Evolutionary conservation across 164 flowering plant species (phyloP), one percentile per base, ranked within the genome.

Genomic region (Vitis cinerea): DNA sequence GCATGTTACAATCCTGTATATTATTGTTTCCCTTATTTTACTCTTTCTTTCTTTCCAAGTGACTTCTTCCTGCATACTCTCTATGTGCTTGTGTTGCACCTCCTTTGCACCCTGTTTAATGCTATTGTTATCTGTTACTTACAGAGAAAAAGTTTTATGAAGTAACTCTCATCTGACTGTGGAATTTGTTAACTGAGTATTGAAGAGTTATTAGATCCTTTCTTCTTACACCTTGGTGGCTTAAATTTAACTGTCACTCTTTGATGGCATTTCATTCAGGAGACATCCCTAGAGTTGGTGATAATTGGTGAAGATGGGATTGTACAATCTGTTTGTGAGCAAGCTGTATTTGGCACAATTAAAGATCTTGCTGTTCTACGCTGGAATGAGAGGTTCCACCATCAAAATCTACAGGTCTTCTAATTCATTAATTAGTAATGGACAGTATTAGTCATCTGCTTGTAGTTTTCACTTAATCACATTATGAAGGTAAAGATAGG

Each of bases 211-310:
- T 12, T 16, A 50, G n/a, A 3, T 49, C 19, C 50, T 48, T 48
- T 58, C 47, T 47, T 71, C 59, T 37, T 49, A 16, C 19, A 10
- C 54, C 15, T 54, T 68, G 19, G 19, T 64, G 37, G 15, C 66
- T 64, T 16, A 52, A 37, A 30, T 44, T 59, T 70, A 31, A 59
- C 52, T 3, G 12, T 65, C 9, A 15, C 74, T 12, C 17, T 9
- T 70, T 62, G 52, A 50, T 70, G 60, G 10, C 13, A 5, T 72
- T 70, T 49, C 61, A 54, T 78, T 62, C 85, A 95, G 99, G 99
- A 95, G 80, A 90, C 99, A 49, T 88, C 94, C 12, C 74, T 95
- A 70, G 99, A 95, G 83, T 73, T 95, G 88, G 97, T 86, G 37
- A 52, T 79, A 51, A 79, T 95, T 72, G 89, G 89, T 68, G 89